Percentiles rank a stretch among this genome's conserved stretches.
phyloP scores from a whole-genome alignment of 2,329 filamentous ascomycete genomes.

The Dactylonectria estremocensis region DNA sequence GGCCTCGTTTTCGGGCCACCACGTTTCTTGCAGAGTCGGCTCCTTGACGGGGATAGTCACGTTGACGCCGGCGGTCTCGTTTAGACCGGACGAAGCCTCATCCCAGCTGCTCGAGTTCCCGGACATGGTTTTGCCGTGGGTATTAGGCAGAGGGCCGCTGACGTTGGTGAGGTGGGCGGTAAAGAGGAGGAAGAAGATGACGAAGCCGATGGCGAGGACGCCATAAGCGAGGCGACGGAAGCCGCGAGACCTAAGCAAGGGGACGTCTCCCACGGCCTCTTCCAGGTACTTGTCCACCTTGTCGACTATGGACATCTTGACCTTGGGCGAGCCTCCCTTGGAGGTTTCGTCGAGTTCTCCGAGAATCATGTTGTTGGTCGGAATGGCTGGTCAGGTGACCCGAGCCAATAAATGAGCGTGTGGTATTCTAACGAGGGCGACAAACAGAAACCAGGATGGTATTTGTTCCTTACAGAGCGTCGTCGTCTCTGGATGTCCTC shows the following conservation, averaged over 20 bases:
- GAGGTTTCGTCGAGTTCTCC: neutral
- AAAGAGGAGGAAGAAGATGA: slow-evolving; percentile 33
- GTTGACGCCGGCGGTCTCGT: too few species aligned
- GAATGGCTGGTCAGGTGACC: slow-evolving; percentile 7
- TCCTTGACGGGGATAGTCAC: slow-evolving; percentile 21
- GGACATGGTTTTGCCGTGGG: slow-evolving; percentile 35
- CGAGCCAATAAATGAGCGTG: neutral
- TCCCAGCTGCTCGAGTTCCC: slow-evolving; percentile 35
- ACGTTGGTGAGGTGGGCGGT: slow-evolving; percentile 39
- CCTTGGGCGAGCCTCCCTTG: slow-evolving; percentile 1
- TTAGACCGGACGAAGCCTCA: too few species aligned
- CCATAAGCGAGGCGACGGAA: slow-evolving; percentile 37
- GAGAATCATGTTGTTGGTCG: slow-evolving; percentile 1
- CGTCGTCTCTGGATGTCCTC: too few species aligned
- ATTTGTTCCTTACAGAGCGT: neutral
- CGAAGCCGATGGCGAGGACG: slow-evolving; percentile 28
- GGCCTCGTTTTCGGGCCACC: slow-evolving; percentile 37
- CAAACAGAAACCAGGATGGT: too few species aligned
- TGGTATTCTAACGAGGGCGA: neutral
- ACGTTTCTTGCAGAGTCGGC: slow-evolving; percentile 35
- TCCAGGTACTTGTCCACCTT: slow-evolving; percentile 15
- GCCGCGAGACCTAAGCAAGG: slow-evolving; percentile 37
- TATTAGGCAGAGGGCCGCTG: slow-evolving; percentile 35
- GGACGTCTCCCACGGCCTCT: slow-evolving; percentile 26
- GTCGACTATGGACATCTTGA: neutral